Percentiles rank a stretch among this genome's conserved stretches.
Conservation (phyloP, 1,284 basidiomycete genomes). For the Golubevia pallescens region DNA sequence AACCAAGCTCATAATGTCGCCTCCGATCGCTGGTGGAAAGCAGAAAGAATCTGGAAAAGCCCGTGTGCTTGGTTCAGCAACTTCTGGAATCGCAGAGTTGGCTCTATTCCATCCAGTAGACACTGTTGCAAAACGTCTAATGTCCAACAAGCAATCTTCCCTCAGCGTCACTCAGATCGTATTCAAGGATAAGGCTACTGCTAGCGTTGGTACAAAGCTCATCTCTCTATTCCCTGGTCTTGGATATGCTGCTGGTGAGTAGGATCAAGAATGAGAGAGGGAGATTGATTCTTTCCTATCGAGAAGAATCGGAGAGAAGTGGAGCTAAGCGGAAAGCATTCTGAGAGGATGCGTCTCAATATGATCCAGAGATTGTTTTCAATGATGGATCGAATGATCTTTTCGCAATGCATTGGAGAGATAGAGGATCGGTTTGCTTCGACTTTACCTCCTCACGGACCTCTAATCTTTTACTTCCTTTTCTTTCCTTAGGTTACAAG, state of each 20-base stretch:
- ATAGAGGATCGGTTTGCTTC: no score
- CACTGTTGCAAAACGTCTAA: conserved; percentile 93
- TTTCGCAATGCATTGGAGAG: no score
- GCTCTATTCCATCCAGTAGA: conserved; percentile 72
- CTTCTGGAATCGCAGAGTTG: conserved; percentile 86
- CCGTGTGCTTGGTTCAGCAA: conserved; percentile 83
- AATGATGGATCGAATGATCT: no score
- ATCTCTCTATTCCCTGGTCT: conserved; percentile 95
- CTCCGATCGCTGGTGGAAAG: conserved; percentile 25
- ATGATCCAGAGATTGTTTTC: no score
- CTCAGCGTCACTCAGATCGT: conserved; percentile 68
- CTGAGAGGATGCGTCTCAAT: no score
- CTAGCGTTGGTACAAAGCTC: conserved; percentile 73
- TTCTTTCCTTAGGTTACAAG: conserved; percentile 75
- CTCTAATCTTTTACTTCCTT: no score
- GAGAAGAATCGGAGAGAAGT: no score
- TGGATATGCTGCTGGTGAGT: conserved; percentile 78
- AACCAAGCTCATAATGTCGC: conserved; percentile 6
- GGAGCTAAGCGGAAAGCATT: no score
- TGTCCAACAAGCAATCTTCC: conserved; percentile 76
- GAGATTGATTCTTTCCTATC: no score
- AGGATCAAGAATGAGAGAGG: background rate
- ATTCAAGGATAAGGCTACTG: conserved; percentile 82
- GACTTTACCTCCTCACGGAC: no score
- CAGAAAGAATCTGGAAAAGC: conserved; percentile 81